These are phyloP conservation scores for Linaria vulgaris DNA, from an alignment of 257 asterid genomes.

Conservation along the genomic window DNA sequence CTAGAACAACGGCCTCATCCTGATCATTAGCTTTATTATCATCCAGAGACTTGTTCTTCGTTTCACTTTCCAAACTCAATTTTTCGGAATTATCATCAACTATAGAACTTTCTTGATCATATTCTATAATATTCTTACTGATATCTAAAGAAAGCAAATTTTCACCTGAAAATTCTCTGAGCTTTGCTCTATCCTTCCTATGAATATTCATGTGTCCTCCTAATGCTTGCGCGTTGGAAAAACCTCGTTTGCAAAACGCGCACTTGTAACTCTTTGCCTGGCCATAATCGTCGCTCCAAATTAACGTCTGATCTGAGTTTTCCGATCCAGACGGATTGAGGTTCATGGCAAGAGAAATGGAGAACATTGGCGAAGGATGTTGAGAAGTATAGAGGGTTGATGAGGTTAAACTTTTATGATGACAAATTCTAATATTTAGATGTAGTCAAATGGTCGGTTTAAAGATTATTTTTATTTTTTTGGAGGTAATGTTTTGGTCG, in stretches of 20 bases:
- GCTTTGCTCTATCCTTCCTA: constrained; percentile 69
- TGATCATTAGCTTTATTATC: constrained; percentile 14
- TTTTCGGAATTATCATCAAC: neutral
- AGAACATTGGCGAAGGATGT: neutral
- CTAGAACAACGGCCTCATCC: neutral
- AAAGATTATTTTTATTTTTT: neutral
- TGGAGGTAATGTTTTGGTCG: constrained; percentile 14
- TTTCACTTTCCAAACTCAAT: constrained; percentile 5
- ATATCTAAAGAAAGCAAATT: constrained; percentile 31
- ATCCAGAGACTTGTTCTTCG: constrained; percentile 12
- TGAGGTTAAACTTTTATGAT: neutral
- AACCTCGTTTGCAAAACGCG: constrained; percentile 61
- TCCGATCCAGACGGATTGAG: constrained; percentile 31
- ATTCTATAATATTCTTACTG: neutral
- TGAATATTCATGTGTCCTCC: constrained; percentile 88
- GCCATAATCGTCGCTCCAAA: constrained; percentile 25
- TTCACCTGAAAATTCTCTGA: constrained; percentile 38
- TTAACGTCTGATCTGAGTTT: constrained; percentile 25
- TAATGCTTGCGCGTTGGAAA: constrained; percentile 75
- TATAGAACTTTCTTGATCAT: neutral
- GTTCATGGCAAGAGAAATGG: constrained; percentile 30
- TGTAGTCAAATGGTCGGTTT: constrained; percentile 43
- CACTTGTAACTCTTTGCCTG: constrained; percentile 45
- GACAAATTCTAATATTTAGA: constrained; percentile 8
- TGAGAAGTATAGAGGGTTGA: neutral